Percentiles rank a stretch among this genome's conserved stretches.
phyloP scores from a whole-genome alignment of 1,284 basidiomycete species.

The Fomitopsis palustris region DNA sequence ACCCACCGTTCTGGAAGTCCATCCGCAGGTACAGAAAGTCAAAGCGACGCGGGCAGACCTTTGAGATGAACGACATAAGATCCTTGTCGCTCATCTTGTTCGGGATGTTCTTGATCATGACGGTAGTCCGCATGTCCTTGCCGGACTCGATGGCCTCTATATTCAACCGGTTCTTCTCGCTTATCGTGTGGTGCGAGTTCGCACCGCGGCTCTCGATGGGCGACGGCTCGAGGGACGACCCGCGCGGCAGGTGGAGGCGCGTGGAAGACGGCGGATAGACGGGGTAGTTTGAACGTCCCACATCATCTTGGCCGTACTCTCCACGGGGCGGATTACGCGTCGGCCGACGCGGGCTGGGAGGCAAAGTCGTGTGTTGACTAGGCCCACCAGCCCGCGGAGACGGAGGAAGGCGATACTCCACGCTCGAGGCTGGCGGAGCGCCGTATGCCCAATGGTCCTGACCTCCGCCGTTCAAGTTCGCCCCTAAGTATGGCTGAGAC shows the following conservation, averaged over 20 bases:
- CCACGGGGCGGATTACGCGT: conserved; percentile 2
- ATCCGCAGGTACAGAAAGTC: conserved; percentile 86
- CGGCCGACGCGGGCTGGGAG: conserved; percentile 5
- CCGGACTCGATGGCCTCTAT: conserved; percentile 70
- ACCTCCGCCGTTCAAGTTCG: not conserved
- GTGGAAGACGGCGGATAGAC: not conserved
- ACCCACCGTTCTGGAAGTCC: conserved; percentile 75
- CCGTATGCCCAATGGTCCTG: conserved; percentile 17
- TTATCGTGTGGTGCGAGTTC: conserved; percentile 18
- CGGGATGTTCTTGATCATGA: conserved; percentile 88
- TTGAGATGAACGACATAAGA: conserved; percentile 63
- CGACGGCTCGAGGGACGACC: not conserved
- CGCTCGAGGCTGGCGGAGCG: conserved; percentile 10
- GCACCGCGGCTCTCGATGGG: not conserved
- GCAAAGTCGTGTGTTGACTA: conserved; percentile 2
- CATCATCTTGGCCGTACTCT: not conserved
- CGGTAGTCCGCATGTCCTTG: conserved; percentile 75
- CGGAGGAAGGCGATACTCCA: conserved; percentile 17
- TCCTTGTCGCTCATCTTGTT: conserved; percentile 85
- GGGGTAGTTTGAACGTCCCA: not conserved
- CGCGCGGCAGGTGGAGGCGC: not conserved
- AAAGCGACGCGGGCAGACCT: conserved; percentile 64
- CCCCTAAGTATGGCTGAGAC: not conserved
- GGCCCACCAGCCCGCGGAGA: conserved; percentile 5
- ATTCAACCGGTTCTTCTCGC: conserved; percentile 68